A percentile compares a stretch with the other conserved stretches of the same genome.
phyloP scores from a whole-genome alignment of 495 filamentous ascomycete genomes.

The Alectoria sarmentosa region DNA sequence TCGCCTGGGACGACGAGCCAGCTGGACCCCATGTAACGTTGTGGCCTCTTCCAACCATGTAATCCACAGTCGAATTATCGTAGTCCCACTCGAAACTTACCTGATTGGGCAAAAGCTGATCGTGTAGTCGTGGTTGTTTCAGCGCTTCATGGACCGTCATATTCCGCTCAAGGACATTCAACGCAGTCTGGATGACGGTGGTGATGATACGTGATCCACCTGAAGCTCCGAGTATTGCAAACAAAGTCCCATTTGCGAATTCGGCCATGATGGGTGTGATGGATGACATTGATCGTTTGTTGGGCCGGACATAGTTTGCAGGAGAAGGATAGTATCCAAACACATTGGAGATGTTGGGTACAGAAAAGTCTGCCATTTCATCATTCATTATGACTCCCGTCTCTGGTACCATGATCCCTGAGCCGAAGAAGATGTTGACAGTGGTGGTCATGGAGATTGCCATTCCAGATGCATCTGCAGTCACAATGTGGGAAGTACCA shows the following conservation, averaged over 20 bases:
- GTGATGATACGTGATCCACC: conserved; percentile 90
- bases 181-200: conserved; percentile 64
- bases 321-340: conserved; percentile 78
- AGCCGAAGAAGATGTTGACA: conserved; percentile 79
- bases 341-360: conserved; percentile 63
- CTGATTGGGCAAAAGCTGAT: conserved; percentile 70
- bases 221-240: conserved; percentile 67
- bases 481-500: conserved; percentile 72
- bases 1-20: conserved; percentile 57
- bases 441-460: conserved; percentile 71
- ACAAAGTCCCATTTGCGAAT: conserved; percentile 51
- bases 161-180: conserved; percentile 58
- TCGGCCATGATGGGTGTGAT: conserved; percentile 69
- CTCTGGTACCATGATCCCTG: conserved; percentile 67
- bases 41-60: conserved; percentile 55
- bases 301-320: conserved; percentile 70
- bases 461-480: conserved; percentile 59
- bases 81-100: conserved; percentile 63
- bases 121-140: conserved; percentile 62
- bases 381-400: conserved; percentile 85
- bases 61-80: conserved; percentile 56
- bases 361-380: conserved; percentile 67
- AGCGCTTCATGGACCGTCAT: conserved; percentile 55
- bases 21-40: conserved; percentile 45
- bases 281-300: conserved; percentile 74